phyloP scores from a whole-genome alignment of 1,284 basidiomycete species.

The Cryptococcus sp. region DNA sequence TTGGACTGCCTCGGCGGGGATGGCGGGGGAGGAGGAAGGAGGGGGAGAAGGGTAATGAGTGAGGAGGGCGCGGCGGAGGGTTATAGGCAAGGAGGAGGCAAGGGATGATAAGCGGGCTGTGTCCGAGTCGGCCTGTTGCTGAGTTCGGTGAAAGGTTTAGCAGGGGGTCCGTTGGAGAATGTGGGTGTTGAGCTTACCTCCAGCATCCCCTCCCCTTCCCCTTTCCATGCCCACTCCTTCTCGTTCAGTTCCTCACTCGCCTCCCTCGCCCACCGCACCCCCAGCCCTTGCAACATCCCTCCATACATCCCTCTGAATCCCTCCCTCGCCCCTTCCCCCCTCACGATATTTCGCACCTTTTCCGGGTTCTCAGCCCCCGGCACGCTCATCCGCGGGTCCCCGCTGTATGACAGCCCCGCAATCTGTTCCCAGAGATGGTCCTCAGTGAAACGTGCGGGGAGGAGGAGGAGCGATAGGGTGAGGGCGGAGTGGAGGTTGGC shows the following conservation, averaged over 20 bases:
- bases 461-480: slow-evolving; percentile 69
- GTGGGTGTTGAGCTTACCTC: slow-evolving; percentile 15
- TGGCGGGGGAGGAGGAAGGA: neutral
- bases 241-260: neutral
- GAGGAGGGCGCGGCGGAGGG: slow-evolving; percentile 48
- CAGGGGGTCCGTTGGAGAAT: neutral
- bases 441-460: slow-evolving; percentile 63
- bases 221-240: slow-evolving; percentile 20
- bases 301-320: slow-evolving; percentile 88
- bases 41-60: slow-evolving; percentile 19
- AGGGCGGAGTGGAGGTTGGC: slow-evolving; percentile 89
- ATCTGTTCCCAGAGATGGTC: slow-evolving; percentile 80
- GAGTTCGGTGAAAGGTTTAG: slow-evolving; percentile 2
- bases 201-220: slow-evolving; percentile 15
- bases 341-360: slow-evolving; percentile 92
- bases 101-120: slow-evolving; percentile 64
- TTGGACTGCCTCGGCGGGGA: slow-evolving; percentile 61
- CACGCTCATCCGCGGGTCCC: slow-evolving; percentile 83
- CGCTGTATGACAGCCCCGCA: slow-evolving; percentile 76
- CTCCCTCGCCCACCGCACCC: slow-evolving; percentile 7
- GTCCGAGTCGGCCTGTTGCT: slow-evolving; percentile 64
- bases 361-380: slow-evolving; percentile 90
- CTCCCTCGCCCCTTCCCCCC: slow-evolving; percentile 61
- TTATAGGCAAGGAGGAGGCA: slow-evolving; percentile 69
- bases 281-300: slow-evolving; percentile 66